Evolutionary conservation across 2,329 filamentous ascomycete genomes (phyloP), one percentile per base, ranked within the genome.

Genomic region (Blumeria hordei): DNA sequence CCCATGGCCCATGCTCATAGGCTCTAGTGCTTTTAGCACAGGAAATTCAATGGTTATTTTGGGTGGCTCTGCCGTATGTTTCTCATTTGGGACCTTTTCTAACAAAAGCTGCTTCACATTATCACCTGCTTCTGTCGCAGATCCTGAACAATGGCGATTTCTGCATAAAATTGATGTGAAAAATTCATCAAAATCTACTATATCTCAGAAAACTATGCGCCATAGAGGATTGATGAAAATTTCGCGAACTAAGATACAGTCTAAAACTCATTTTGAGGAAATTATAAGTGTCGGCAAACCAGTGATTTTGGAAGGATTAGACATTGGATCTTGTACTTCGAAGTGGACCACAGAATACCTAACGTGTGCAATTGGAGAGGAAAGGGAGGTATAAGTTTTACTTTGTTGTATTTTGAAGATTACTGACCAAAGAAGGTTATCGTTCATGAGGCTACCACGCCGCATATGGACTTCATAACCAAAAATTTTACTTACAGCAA

Each of bases 11-110:
- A 71, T 94, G 6, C 72, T 94, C 53, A 72, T 87, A 53, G 87
- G 88, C 1, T 75, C 80, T 55, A 79, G 79, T 4, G 70, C 74
- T 7, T 67, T 75, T 12, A 64, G 69, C 33, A 67, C 74, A 0
- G 68, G 69, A 33, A 62, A 69, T 44, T 68, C 71, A 34, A 62
- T 88, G 3, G 62, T 85, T 9, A 69, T 93, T 7, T 67, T 83
- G 51, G 87, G 87, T 1, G 88, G 88, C 14, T 88, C 87, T 39
- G 86, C 84, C 14, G 85, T 87, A 8, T 94, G 87, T 65, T 94
- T 94, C 69, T 88, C 85, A 0, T 94, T 94, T 74, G 88, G 88
- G 1, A 85, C 84, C 6, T 88, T 78, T 62, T 93, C 85, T 85
- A 88, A 88, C 53, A 72, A 73, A 35, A 77, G 77, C 1, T 62